phyloP scores from a whole-genome alignment of 441 rosid species.

The Eugenia klotzschiana region DNA sequence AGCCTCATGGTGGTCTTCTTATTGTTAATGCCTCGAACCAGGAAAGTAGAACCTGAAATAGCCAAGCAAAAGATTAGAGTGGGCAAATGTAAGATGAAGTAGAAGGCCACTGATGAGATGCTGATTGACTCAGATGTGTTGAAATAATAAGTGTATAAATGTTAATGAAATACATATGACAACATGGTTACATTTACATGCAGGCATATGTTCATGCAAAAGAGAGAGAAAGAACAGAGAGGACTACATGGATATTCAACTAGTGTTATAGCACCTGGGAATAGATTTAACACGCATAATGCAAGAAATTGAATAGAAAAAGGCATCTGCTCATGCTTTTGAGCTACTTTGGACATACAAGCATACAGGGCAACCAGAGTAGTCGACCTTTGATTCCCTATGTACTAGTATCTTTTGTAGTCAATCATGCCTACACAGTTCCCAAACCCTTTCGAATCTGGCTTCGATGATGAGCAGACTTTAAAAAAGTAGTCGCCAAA shows the following conservation, averaged over 20 bases:
- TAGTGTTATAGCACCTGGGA: not conserved
- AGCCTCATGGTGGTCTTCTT: constrained; percentile 9
- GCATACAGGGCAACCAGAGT: not conserved
- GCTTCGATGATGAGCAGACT: not conserved
- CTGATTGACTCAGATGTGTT: not conserved
- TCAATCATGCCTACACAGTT: not conserved
- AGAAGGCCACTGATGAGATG: not conserved
- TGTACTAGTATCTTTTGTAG: not conserved
- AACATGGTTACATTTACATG: not conserved
- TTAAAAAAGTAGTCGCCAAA: not conserved
- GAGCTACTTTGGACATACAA: not conserved
- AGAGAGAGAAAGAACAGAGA: not conserved
- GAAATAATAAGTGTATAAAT: not conserved
- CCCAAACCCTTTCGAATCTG: not conserved
- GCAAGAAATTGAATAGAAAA: not conserved
- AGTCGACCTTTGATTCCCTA: not conserved
- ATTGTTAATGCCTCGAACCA: not conserved
- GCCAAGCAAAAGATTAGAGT: not conserved
- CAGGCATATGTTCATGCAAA: not conserved
- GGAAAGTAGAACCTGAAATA: not conserved
- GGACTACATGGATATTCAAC: not conserved
- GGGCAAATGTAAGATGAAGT: not conserved
- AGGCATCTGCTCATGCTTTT: not conserved
- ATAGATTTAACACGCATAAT: not conserved
- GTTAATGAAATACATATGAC: not conserved